These are phyloP conservation scores for Aotearoamyces nothofagi DNA, from an alignment of 2,329 filamentous ascomycete genomes.

Conservation along the genomic window DNA sequence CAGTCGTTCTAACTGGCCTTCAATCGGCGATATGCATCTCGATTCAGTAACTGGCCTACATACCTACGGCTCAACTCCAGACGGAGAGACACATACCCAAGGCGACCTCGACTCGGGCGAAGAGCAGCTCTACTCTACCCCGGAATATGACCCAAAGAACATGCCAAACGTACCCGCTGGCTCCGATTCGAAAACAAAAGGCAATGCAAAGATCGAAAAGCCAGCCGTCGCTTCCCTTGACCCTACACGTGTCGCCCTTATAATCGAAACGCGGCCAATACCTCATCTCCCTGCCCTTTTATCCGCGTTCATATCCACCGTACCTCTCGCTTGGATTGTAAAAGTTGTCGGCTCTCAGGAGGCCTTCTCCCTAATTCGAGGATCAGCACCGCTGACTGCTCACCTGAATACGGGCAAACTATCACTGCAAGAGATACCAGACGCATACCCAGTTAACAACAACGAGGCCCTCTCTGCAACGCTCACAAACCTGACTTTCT, in stretches of 20 bases:
- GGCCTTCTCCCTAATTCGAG: conserved; percentile 7
- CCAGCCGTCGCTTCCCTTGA: conserved; percentile 2
- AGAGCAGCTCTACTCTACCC: no score
- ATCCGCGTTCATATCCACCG: conserved; percentile 4
- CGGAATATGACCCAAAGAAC: no score
- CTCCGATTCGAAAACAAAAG: no score
- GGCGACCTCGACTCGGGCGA: no score
- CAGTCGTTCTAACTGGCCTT: not conserved
- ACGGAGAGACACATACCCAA: no score
- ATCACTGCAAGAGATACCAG: conserved; percentile 2
- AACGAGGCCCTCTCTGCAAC: conserved; percentile 11
- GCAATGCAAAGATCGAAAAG: no score
- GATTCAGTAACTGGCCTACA: not conserved
- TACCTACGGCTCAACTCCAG: conserved; percentile 1
- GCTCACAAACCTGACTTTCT: conserved; percentile 13
- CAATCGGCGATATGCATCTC: not conserved
- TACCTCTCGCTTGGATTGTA: conserved; percentile 7
- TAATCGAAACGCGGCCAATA: conserved; percentile 8
- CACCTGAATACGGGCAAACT: conserved; percentile 12
- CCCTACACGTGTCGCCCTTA: conserved; percentile 4
- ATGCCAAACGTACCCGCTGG: no score
- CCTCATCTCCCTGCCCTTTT: conserved; percentile 6
- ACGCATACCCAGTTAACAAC: conserved; percentile 4
- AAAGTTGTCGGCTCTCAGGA: conserved; percentile 6
- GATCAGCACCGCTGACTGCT: conserved; percentile 9